These are phyloP conservation scores for Neophaeococcomyces aloes DNA, from an alignment of 2,329 filamentous ascomycete species.

Conservation along the genomic window DNA sequence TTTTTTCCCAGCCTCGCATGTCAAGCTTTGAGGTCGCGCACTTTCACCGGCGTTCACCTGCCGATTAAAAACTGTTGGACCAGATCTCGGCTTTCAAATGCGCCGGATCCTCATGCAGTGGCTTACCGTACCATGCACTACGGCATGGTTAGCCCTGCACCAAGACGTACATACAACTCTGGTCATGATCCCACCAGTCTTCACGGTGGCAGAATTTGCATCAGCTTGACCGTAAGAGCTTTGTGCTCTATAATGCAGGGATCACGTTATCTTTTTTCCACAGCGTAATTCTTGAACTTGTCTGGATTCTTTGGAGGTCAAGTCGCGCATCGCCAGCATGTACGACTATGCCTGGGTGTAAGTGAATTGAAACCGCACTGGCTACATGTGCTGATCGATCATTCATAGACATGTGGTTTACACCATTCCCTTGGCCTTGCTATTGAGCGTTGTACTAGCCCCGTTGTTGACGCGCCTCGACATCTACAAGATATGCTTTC, in stretches of 20 bases:
- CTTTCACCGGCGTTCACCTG: not conserved
- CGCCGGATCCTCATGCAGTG: not conserved
- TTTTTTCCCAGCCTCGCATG: slow-evolving; percentile 3
- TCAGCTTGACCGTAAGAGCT: not conserved
- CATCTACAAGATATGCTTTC: slow-evolving; percentile 50
- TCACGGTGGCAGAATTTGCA: not conserved
- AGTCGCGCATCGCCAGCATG: slow-evolving; percentile 10
- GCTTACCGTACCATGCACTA: not conserved
- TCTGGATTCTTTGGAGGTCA: not conserved
- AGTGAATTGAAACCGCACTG: slow-evolving; percentile 22
- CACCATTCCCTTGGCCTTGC: slow-evolving; percentile 53
- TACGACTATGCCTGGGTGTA: slow-evolving; percentile 53
- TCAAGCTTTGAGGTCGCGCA: not conserved
- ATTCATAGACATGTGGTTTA: slow-evolving; percentile 50
- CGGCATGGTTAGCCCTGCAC: not conserved
- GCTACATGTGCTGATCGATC: slow-evolving; percentile 4
- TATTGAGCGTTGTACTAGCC: slow-evolving; percentile 48
- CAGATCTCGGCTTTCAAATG: not conserved
- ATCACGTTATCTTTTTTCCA: slow-evolving; percentile 1
- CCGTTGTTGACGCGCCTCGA: slow-evolving; percentile 55
- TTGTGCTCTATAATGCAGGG: not conserved
- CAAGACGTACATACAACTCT: not conserved
- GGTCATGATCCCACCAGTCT: not conserved
- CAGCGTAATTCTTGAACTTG: not conserved
- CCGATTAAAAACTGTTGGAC: not conserved